These are phyloP conservation scores for Alternaria atra DNA, from an alignment of 2,329 filamentous ascomycete species.

Conservation along the genomic window DNA sequence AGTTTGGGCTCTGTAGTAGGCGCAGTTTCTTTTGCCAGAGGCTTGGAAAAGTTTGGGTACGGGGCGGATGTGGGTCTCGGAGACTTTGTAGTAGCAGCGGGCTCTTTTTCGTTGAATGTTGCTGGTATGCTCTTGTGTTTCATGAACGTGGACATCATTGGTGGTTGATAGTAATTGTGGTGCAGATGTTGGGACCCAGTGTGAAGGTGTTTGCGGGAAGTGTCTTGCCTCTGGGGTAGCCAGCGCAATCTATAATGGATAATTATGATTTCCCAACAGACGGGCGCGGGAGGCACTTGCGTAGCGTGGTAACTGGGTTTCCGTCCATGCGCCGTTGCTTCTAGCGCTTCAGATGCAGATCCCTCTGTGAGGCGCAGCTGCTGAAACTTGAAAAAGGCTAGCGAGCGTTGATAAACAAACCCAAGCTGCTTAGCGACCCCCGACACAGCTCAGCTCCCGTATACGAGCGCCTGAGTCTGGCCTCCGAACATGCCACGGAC, in stretches of 20 bases:
- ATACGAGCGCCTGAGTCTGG: slow-evolving; percentile 7
- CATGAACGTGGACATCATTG: slow-evolving; percentile 45
- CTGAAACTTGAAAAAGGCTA: slow-evolving; percentile 12
- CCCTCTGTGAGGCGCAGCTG: slow-evolving; percentile 10
- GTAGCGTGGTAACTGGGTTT: slow-evolving; percentile 22
- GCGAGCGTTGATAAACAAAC: slow-evolving; percentile 18
- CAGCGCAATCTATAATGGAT: slow-evolving; percentile 22
- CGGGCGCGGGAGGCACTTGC: slow-evolving; percentile 20
- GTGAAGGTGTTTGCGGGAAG: slow-evolving; percentile 1
- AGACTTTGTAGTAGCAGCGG: slow-evolving; percentile 22
- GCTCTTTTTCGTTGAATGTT: slow-evolving; percentile 37
- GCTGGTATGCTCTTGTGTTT: slow-evolving; percentile 44
- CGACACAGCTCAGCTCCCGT: slow-evolving; percentile 11
- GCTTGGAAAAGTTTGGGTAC: slow-evolving; percentile 29
- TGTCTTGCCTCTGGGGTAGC: slow-evolving; percentile 6
- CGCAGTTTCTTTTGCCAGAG: neutral
- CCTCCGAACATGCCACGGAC: slow-evolving; percentile 1
- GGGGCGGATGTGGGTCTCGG: slow-evolving; percentile 28
- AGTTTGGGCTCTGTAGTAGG: slow-evolving; percentile 12
- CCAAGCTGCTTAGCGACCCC: slow-evolving; percentile 13
- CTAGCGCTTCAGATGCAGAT: slow-evolving; percentile 16
- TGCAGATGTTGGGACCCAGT: neutral
- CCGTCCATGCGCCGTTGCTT: slow-evolving; percentile 19
- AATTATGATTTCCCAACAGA: slow-evolving; percentile 20
- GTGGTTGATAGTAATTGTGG: neutral